A percentile compares a stretch with the other conserved stretches of the same genome.
Evolutionary conservation across 2,329 filamentous ascomycete species (phyloP).

Genomic region (Colletotrichum somersetense): DNA sequence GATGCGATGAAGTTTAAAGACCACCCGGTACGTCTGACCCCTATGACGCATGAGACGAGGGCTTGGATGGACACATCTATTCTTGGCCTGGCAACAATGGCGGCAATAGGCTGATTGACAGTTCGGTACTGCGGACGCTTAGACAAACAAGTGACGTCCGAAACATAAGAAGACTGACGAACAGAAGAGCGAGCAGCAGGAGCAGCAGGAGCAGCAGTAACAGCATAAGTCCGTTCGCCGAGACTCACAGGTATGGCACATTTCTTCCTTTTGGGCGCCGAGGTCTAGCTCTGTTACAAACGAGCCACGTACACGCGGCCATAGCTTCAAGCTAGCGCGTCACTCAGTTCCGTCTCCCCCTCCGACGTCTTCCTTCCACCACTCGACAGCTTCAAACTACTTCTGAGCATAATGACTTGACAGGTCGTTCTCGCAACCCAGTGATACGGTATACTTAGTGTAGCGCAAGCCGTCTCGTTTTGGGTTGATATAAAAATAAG

Average conservation of each 20-base stretch:
- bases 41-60: not conserved
- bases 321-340: not conserved
- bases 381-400: not conserved
- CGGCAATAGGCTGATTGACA: not conserved
- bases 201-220: not conserved
- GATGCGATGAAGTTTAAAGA: not conserved
- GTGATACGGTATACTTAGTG: no score
- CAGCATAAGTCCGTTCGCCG: not conserved
- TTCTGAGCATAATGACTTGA: no score
- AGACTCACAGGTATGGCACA: not conserved
- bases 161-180: not conserved
- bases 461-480: not conserved
- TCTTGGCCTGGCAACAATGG: not conserved
- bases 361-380: not conserved
- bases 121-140: not conserved
- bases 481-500: not conserved
- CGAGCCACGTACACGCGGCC: conserved; percentile 2
- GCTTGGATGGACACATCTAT: not conserved
- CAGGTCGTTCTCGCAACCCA: not conserved
- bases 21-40: not conserved
- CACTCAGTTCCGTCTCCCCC: conserved; percentile 1
- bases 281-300: not conserved
- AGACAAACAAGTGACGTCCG: not conserved
- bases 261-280: not conserved
- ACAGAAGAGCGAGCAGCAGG: not conserved